These are phyloP conservation scores for Hygrocybe coccinea DNA, from an alignment of 768 basidiomycete genomes.

Conservation along the genomic window DNA sequence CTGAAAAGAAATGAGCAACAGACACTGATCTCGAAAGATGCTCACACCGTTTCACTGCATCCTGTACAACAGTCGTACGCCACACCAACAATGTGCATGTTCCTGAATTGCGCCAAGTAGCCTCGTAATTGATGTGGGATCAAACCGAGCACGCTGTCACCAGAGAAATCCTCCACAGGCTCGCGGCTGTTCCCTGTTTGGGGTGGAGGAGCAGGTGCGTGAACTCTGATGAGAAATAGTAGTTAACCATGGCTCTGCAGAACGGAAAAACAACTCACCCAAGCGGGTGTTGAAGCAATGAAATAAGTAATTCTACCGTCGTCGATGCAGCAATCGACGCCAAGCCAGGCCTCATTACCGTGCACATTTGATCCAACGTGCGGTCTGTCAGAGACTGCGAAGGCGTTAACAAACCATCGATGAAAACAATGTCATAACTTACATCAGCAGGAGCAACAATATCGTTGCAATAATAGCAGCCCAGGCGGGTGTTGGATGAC, in stretches of 20 bases:
- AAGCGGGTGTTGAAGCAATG: slow-evolving; percentile 86
- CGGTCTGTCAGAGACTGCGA: slow-evolving; percentile 67
- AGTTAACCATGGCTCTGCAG: background rate
- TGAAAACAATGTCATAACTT: slow-evolving; percentile 24
- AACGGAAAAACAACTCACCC: slow-evolving; percentile 43
- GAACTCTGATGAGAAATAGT: too few species aligned
- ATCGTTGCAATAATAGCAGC: slow-evolving; percentile 98
- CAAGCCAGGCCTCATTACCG: slow-evolving; percentile 91
- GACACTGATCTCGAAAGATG: background rate
- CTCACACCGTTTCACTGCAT: slow-evolving; percentile 70
- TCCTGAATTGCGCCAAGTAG: slow-evolving; percentile 81
- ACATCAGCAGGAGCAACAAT: slow-evolving; percentile 87
- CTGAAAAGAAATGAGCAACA: slow-evolving; percentile 33
- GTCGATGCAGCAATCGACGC: slow-evolving; percentile 90
- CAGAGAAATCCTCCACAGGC: slow-evolving; percentile 4
- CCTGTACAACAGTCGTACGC: slow-evolving; percentile 88
- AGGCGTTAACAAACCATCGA: slow-evolving; percentile 19
- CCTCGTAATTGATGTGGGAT: slow-evolving; percentile 95
- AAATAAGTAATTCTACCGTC: slow-evolving; percentile 90
- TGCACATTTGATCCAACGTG: slow-evolving; percentile 98
- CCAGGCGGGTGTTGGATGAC: slow-evolving; percentile 45
- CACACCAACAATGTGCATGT: slow-evolving; percentile 76
- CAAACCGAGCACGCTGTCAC: slow-evolving; percentile 65
- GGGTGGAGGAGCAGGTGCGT: too few species aligned
- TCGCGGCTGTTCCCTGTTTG: slow-evolving; percentile 3